A percentile compares a stretch with the other conserved stretches of the same genome.
Evolutionary conservation across 2,329 filamentous ascomycete genomes (phyloP).

Genomic region (Magnaporthiopsis rhizophila): DNA sequence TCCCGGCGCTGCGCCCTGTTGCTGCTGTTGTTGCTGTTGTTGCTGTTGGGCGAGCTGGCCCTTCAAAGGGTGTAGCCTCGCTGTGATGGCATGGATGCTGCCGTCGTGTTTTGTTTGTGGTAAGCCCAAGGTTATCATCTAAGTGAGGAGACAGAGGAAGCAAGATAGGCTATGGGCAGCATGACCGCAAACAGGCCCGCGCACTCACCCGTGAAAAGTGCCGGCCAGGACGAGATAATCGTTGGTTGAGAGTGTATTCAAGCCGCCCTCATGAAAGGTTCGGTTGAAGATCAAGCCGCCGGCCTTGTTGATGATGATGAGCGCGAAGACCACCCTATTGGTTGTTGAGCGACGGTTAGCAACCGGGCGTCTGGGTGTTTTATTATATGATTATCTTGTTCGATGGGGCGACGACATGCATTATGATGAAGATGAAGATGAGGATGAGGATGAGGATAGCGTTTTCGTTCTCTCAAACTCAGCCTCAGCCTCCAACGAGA

Average conservation of each 20-base stretch:
- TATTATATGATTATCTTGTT: not conserved
- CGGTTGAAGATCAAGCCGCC: conserved; percentile 95
- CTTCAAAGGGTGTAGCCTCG: conserved; percentile 52
- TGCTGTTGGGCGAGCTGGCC: conserved; percentile 17
- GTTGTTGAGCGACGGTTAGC: not conserved
- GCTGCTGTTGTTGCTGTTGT: conserved; percentile 7
- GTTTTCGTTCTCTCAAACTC: not conserved
- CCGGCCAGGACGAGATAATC: conserved; percentile 95
- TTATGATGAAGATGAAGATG: not conserved
- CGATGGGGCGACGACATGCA: not conserved
- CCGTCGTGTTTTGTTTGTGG: not conserved
- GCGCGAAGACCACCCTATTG: conserved; percentile 80
- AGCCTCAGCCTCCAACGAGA: not conserved
- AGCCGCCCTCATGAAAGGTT: conserved; percentile 75
- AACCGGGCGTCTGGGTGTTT: not conserved
- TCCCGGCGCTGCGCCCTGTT: conserved; percentile 8
- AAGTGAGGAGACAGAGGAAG: too few relatives aligned
- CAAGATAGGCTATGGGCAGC: not conserved
- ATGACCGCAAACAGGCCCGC: not conserved
- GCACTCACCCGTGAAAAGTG: conserved; percentile 84
- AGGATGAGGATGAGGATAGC: not conserved
- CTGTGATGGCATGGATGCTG: conserved; percentile 62
- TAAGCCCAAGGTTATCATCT: conserved; percentile 1
- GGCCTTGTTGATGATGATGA: conserved; percentile 98
- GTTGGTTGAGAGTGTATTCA: conserved; percentile 86